Conservation (phyloP, 352 stramenopile genomes). For the Phytophthora sojae region DNA sequence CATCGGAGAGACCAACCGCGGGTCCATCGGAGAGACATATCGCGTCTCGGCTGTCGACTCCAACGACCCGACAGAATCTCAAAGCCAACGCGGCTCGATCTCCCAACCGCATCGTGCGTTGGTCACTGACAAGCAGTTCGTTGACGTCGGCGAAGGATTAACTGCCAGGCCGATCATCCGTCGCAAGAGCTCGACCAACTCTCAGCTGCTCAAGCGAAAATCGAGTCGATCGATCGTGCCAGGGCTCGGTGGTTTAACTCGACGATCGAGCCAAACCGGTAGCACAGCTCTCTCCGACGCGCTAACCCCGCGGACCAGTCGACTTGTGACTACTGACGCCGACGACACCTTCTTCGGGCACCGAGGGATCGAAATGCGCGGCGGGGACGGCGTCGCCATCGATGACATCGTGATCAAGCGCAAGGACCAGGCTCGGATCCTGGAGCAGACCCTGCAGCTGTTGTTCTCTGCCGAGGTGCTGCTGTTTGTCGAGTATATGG, state of each 20-base stretch:
- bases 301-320: neutral
- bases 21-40: neutral
- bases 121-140: neutral
- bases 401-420: slow-evolving; percentile 17
- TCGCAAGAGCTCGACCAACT: slow-evolving; percentile 4
- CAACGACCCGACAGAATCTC: neutral
- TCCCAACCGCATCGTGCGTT: neutral
- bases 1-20: neutral
- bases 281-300: neutral
- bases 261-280: neutral
- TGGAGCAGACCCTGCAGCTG: slow-evolving; percentile 25
- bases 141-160: neutral
- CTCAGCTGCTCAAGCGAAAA: neutral
- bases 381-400: slow-evolving; percentile 3
- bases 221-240: neutral
- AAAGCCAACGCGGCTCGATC: neutral
- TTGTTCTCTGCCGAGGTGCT: slow-evolving; percentile 34
- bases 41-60: neutral
- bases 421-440: slow-evolving; percentile 18
- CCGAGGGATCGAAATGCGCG: slow-evolving; percentile 3
- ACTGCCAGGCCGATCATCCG: neutral
- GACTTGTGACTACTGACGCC: neutral
- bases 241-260: too few relatives aligned
- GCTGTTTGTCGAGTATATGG: slow-evolving; percentile 42
- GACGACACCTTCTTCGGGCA: neutral